Evolutionary conservation across 1,284 basidiomycete species (phyloP).

Genomic region (Cutaneotrichosporon curvatum): DNA sequence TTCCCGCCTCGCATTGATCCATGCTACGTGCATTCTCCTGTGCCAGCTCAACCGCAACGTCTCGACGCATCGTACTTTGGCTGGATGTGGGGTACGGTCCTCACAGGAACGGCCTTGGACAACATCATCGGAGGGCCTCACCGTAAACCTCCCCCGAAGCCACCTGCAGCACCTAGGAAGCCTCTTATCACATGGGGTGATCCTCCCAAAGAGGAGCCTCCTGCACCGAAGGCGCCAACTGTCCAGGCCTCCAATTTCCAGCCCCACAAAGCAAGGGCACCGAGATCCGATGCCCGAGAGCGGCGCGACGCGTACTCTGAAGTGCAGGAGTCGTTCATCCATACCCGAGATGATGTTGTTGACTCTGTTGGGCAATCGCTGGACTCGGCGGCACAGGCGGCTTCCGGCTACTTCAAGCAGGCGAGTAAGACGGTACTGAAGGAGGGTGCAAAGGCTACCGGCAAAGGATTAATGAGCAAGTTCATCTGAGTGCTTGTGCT

Average conservation of each 20-base stretch:
- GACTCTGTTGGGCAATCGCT: too few species aligned
- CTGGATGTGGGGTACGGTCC: constrained; percentile 46
- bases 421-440: constrained; percentile 42
- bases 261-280: constrained; percentile 21
- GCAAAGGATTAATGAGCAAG: background rate
- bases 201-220: constrained; percentile 23
- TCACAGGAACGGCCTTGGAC: constrained; percentile 44
- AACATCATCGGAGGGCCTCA: constrained; percentile 41
- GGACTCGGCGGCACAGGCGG: constrained; percentile 30
- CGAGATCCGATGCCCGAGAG: constrained; percentile 27
- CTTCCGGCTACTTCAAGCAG: constrained; percentile 31
- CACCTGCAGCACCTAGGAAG: constrained; percentile 29
- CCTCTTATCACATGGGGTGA: constrained; percentile 42
- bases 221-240: background rate
- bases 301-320: constrained; percentile 42
- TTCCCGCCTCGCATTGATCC: constrained; percentile 42
- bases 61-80: constrained; percentile 28
- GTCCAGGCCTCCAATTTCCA: constrained; percentile 1
- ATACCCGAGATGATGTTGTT: constrained; percentile 31
- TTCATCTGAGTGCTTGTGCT: background rate
- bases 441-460: constrained; percentile 37
- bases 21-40: constrained; percentile 24
- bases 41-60: constrained; percentile 40
- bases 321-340: constrained; percentile 32
- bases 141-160: constrained; percentile 29